Evolutionary conservation across 345 rosid species (phyloP).

Genomic region (Eucalyptus cloeziana): DNA sequence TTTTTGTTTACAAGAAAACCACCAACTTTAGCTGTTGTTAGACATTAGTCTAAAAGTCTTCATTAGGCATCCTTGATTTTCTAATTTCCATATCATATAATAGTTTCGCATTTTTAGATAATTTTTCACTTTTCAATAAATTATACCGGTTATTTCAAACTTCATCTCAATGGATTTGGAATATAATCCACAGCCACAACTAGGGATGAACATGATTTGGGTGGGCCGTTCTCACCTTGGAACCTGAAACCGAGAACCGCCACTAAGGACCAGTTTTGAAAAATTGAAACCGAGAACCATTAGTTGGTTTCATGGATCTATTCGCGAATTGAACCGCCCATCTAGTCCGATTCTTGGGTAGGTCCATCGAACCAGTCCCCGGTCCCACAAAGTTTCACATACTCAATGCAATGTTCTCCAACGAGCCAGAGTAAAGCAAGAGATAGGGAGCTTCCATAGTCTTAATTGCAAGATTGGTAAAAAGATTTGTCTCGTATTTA

Average conservation of each 20-base stretch:
- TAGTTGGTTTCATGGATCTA: rapidly evolving
- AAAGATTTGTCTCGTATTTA: too few relatives aligned
- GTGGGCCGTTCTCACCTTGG: rapidly evolving
- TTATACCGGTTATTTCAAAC: too few relatives aligned
- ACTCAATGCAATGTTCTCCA: too few relatives aligned
- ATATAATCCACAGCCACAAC: rapidly evolving
- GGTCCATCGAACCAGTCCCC: rapidly evolving
- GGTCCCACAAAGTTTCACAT: too few relatives aligned
- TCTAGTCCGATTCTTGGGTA: rapidly evolving
- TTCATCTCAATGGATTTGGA: rapidly evolving
- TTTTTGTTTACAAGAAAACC: background rate
- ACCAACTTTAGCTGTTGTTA: background rate
- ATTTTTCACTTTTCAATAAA: background rate
- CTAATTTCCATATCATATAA: background rate
- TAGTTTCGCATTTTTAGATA: background rate
- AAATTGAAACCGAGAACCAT: too few relatives aligned
- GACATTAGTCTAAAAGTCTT: rapidly evolving
- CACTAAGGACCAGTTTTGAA: rapidly evolving
- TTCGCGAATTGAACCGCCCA: rapidly evolving
- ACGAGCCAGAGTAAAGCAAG: too few relatives aligned
- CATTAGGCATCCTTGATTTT: background rate
- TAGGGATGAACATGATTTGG: rapidly evolving
- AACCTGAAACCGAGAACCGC: rapidly evolving
- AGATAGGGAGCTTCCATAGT: rapidly evolving
- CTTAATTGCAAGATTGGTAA: too few relatives aligned